Base-by-base conservation (phyloP, 306 rosid genomes). In the Malus domestica region DNA sequence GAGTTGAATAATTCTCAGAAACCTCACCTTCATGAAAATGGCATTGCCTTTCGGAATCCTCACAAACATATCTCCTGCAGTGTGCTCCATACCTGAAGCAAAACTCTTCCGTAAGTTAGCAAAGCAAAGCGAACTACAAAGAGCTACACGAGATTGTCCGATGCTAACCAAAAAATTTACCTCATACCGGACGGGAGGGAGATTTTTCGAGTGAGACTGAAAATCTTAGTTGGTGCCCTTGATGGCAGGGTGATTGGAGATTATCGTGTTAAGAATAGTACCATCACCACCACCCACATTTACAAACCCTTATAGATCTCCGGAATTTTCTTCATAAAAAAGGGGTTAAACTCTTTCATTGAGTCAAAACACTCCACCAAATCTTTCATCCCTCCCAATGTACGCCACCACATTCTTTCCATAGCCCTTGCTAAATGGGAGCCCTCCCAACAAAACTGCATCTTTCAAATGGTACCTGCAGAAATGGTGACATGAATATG, bases 181-280 rank as follows among this genome's bases (percentile, higher is more conserved):
- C 32, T 60, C 68, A 57, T 68, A 82, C 77, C 66, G 5, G 71
- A 75, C 64, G 29, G 49, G 52, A 22, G 52, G 86, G 63, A n/a
- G 72, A 75, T 2, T 46, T 79, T 4, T 66, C 75, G 9, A 71
- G 19, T 20, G 35, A 8, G 71, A 9, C 46, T 83, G 33, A 75
- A 83, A 66, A 68, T 79, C 86, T 75, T 58, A 83, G 86, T 75
- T 75, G 78, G 75, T 62, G 45, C 74, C 81, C 61, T 64, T 75
- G 70, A 75, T 59, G 7, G 75, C 12, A 79, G 83, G 83, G 80
- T 75, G 35, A 68, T 65, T 75, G 63, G 72, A 70, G 74, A 75
- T 40, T 44, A 79, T 83, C 75, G 38, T 83, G 73, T 79, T 71
- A 35, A 79, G 78, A 49, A 70, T 35, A 40, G 61, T 57, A 11